These are phyloP conservation scores for Pyrenophora graminea DNA, from an alignment of 2,329 filamentous ascomycete species.

Conservation along the genomic window DNA sequence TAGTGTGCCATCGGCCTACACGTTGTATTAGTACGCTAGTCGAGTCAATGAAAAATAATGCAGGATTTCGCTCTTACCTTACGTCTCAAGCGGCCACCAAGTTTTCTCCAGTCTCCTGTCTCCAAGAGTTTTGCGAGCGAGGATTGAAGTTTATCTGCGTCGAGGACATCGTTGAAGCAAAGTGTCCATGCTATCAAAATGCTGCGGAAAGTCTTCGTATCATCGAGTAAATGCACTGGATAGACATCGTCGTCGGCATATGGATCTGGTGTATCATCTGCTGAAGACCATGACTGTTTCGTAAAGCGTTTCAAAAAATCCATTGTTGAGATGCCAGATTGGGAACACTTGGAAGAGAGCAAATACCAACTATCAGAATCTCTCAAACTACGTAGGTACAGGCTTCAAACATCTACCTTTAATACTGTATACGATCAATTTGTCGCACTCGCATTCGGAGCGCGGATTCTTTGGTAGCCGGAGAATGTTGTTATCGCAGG, in stretches of 20 bases:
- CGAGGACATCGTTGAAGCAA: slow-evolving; percentile 52
- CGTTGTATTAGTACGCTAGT: slow-evolving; percentile 15
- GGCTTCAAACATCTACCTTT: neutral
- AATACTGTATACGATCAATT: neutral
- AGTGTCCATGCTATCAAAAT: slow-evolving; percentile 37
- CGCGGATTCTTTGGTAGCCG: neutral
- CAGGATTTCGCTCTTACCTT: slow-evolving; percentile 38
- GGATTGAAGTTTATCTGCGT: slow-evolving; percentile 45
- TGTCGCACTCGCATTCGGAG: neutral
- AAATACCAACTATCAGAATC: neutral
- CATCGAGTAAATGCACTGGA: slow-evolving; percentile 26
- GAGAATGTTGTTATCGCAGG: neutral
- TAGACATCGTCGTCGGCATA: slow-evolving; percentile 20
- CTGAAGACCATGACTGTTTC: neutral
- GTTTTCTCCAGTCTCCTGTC: slow-evolving; percentile 52
- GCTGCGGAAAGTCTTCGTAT: slow-evolving; percentile 18
- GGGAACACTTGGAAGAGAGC: neutral
- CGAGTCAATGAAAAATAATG: neutral
- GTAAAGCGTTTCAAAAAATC: neutral
- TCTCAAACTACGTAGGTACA: neutral
- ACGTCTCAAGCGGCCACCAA: slow-evolving; percentile 51
- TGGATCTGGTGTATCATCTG: neutral
- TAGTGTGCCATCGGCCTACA: slow-evolving; percentile 26
- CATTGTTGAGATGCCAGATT: neutral
- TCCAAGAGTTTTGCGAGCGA: slow-evolving; percentile 47